Conservation (phyloP, 202 grass and related monocot genomes). For the Brachypodium distachyon region DNA sequence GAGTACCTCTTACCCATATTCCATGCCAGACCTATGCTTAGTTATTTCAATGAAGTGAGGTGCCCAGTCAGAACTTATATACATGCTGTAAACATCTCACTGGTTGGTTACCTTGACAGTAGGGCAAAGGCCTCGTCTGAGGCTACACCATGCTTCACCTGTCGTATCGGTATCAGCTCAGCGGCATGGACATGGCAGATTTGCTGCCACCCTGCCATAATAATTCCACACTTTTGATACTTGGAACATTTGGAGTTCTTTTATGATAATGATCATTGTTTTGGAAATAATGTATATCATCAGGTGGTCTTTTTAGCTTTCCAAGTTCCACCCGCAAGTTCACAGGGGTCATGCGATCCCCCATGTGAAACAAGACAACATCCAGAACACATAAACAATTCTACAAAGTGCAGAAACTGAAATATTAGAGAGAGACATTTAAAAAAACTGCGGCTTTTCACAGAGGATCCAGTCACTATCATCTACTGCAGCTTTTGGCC, state of each 20-base stretch:
- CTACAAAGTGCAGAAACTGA: conserved; percentile 14
- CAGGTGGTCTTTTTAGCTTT: background rate
- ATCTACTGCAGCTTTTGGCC: conserved; percentile 8
- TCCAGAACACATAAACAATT: background rate
- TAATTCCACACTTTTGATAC: background rate
- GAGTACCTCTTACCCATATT: conserved; percentile 12
- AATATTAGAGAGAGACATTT: background rate
- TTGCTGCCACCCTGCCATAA: background rate
- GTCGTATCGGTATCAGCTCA: background rate
- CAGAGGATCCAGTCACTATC: background rate
- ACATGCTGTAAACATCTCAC: background rate
- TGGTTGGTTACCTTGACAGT: conserved; percentile 1
- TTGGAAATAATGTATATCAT: background rate
- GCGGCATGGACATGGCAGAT: background rate
- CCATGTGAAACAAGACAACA: background rate
- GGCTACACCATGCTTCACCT: background rate
- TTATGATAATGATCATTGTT: background rate
- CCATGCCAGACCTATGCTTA: conserved; percentile 22
- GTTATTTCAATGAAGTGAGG: no score
- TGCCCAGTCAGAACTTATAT: no score
- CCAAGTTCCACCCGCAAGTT: background rate
- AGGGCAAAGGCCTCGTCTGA: background rate
- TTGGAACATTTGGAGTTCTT: background rate
- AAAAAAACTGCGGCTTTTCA: conserved; percentile 20
- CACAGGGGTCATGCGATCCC: background rate